phyloP scores from a whole-genome alignment of 1,284 basidiomycete species.

The Schizopora paradoxa region DNA sequence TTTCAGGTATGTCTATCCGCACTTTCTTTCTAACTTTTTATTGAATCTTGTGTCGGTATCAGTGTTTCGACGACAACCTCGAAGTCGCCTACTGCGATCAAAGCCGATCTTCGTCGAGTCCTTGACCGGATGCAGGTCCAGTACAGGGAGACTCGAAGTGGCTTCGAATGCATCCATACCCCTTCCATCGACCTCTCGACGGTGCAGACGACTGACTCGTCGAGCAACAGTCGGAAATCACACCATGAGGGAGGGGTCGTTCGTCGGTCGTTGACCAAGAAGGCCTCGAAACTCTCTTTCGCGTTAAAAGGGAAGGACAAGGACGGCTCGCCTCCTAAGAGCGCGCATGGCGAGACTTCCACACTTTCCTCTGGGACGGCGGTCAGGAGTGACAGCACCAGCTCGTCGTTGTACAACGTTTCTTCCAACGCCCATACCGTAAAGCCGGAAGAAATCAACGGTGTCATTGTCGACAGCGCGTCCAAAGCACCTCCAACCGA shows the following conservation, averaged over 20 bases:
- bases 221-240: constrained; percentile 28
- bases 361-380: constrained; percentile 49
- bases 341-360: constrained; percentile 15
- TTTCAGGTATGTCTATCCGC: constrained; percentile 58
- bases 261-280: constrained; percentile 57
- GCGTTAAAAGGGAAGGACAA: constrained; percentile 41
- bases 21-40: not conserved
- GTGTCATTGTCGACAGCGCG: constrained; percentile 26
- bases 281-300: constrained; percentile 73
- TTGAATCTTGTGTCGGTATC: constrained; percentile 2
- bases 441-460: constrained; percentile 30
- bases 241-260: constrained; percentile 39
- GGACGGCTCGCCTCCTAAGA: constrained; percentile 30
- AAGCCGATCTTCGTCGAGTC: constrained; percentile 80
- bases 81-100: constrained; percentile 77
- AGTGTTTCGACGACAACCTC: constrained; percentile 95
- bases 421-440: constrained; percentile 48
- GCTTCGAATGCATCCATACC: constrained; percentile 94
- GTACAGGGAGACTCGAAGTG: constrained; percentile 84
- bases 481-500: constrained; percentile 23
- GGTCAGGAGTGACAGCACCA: constrained; percentile 40
- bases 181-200: constrained; percentile 88
- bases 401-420: constrained; percentile 77
- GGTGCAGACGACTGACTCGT: constrained; percentile 31
- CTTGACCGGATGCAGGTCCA: constrained; percentile 93